Evolutionary conservation across 2,329 filamentous ascomycete species (phyloP).

Genomic region (Ceratocystis diversiconidia): DNA sequence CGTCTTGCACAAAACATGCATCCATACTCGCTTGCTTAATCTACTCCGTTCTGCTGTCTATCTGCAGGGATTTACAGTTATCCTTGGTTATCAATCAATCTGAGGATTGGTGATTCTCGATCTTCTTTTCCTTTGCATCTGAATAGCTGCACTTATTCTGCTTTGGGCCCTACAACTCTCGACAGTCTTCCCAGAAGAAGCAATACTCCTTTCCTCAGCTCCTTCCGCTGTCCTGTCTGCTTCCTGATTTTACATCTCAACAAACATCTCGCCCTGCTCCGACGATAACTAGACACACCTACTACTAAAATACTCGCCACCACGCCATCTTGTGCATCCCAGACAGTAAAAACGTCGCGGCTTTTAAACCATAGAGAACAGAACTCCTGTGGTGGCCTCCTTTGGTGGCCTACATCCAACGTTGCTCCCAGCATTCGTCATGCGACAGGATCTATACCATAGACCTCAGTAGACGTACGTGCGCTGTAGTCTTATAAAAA

Average conservation of each 20-base stretch:
- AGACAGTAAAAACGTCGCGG: neutral
- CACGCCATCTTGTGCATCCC: neutral
- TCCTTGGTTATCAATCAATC: neutral
- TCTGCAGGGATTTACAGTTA: neutral
- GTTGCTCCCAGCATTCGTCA: neutral
- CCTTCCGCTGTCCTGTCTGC: neutral
- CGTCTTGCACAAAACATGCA: neutral
- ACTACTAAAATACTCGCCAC: neutral
- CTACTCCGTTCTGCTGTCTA: neutral
- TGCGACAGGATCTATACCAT: conserved; percentile 2
- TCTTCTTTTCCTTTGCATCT: neutral
- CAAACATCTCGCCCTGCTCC: neutral
- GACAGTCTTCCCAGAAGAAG: no score
- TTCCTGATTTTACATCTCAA: neutral
- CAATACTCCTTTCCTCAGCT: neutral
- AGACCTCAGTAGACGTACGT: conserved; percentile 4
- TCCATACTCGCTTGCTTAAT: neutral
- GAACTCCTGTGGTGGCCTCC: neutral
- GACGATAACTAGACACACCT: neutral
- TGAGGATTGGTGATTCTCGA: neutral
- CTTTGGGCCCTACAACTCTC: no score
- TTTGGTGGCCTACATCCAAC: neutral
- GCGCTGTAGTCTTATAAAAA: neutral
- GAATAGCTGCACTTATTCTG: neutral
- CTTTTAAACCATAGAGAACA: neutral